Conservation (phyloP, 768 basidiomycete genomes). For the Terana coerulea region DNA sequence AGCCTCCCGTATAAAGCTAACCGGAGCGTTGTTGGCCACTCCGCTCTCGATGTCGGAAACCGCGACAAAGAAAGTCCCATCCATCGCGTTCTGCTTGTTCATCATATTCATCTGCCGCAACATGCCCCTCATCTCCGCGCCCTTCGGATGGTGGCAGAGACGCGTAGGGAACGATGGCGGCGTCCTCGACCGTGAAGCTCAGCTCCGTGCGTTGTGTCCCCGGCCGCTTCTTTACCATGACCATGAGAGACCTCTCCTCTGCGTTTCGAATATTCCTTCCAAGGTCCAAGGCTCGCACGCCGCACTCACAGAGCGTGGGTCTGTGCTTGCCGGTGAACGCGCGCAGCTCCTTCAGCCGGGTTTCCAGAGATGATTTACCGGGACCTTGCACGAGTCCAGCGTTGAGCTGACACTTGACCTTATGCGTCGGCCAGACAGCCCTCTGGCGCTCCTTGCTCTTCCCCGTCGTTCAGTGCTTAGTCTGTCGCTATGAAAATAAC, state of each 20-base stretch:
- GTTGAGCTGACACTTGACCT: slow-evolving; percentile 5
- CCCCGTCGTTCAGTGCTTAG: not conserved
- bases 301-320: slow-evolving; percentile 14
- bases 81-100: slow-evolving; percentile 7
- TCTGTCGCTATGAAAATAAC: not conserved
- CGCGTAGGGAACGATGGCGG: slow-evolving; percentile 12
- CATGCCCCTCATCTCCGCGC: slow-evolving; percentile 17
- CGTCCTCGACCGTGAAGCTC: slow-evolving; percentile 11
- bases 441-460: not conserved
- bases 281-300: slow-evolving; percentile 16
- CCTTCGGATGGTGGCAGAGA: slow-evolving; percentile 9
- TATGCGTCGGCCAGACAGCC: slow-evolving; percentile 7
- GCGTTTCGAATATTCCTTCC: slow-evolving; percentile 4
- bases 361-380: not conserved
- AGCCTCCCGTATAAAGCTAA: slow-evolving; percentile 10
- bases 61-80: slow-evolving; percentile 13
- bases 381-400: too few species aligned
- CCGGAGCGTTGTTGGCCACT: slow-evolving; percentile 12
- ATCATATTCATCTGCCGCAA: slow-evolving; percentile 5
- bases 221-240: slow-evolving; percentile 14
- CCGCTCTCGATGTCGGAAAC: slow-evolving; percentile 10
- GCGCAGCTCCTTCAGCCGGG: slow-evolving; percentile 11
- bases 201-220: slow-evolving; percentile 9
- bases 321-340: slow-evolving; percentile 20
- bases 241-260: slow-evolving; percentile 10